phyloP scores from a whole-genome alignment of 371 early-diverging fungal genomes.

The Mortierella sp. region DNA sequence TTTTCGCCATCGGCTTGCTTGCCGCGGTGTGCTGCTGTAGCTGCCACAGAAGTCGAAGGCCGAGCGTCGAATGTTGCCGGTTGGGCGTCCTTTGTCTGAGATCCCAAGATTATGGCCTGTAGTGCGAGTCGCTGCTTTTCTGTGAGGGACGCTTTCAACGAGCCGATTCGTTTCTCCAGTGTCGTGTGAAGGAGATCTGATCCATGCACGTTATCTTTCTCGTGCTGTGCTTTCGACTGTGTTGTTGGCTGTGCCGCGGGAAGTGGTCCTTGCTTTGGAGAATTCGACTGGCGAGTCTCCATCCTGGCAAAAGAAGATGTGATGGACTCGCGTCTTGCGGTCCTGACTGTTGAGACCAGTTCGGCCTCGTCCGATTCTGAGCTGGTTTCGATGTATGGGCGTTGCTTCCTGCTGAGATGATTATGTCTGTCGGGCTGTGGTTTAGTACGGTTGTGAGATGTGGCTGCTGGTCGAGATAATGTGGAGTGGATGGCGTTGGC shows the following conservation, averaged over 20 bases:
- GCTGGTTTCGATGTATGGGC: background rate
- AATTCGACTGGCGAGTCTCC: background rate
- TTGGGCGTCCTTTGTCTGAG: background rate
- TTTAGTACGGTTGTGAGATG: background rate
- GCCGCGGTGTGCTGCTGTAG: too few relatives aligned
- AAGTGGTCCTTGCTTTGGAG: background rate
- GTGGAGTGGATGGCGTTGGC: background rate
- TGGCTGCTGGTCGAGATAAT: background rate
- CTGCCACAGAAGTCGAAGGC: background rate
- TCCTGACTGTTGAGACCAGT: background rate
- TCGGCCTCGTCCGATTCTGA: background rate
- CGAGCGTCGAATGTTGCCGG: background rate
- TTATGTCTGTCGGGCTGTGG: background rate
- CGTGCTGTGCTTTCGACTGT: background rate
- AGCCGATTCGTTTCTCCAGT: background rate
- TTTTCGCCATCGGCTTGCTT: background rate
- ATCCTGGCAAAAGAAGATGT: conserved; percentile 2
- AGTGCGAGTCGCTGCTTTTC: background rate
- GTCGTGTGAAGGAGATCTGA: background rate
- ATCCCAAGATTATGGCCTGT: background rate
- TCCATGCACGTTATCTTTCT: background rate
- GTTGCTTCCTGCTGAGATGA: background rate
- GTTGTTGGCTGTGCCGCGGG: background rate
- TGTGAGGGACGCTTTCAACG: background rate
- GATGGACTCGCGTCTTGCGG: conserved; percentile 10